These are phyloP conservation scores for Sonneratia alba DNA, from an alignment of 345 rosid genomes.

Conservation along the genomic window DNA sequence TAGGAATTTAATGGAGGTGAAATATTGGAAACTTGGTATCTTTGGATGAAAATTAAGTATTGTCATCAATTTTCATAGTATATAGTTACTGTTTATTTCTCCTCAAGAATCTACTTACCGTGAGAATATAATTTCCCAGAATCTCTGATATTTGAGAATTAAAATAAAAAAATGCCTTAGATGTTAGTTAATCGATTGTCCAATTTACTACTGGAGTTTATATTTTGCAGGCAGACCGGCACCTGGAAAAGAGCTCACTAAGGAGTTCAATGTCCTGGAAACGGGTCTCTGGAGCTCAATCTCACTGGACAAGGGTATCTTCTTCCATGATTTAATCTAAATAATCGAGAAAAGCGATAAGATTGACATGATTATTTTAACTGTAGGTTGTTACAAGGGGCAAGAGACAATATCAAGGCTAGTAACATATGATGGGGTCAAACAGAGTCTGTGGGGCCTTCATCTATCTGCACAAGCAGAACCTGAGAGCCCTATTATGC, in stretches of 20 bases:
- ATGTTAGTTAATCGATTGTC: background rate
- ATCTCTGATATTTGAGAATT: background rate
- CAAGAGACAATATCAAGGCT: conserved; percentile 86
- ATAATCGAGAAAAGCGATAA: conserved; percentile 4
- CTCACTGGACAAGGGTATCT: conserved; percentile 70
- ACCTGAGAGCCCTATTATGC: conserved; percentile 55
- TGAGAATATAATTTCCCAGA: background rate
- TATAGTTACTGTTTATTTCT: background rate
- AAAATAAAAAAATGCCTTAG: background rate
- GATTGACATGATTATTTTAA: conserved; percentile 7
- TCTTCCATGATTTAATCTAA: background rate
- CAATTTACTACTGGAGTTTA: background rate
- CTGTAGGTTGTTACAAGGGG: conserved; percentile 82
- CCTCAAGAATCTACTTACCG: background rate
- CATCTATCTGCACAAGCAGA: conserved; percentile 58
- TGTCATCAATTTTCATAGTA: background rate
- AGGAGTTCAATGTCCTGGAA: conserved; percentile 75
- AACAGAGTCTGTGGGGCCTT: conserved; percentile 76
- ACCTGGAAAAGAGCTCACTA: conserved; percentile 76
- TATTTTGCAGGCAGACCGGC: conserved; percentile 69
- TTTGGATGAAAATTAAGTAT: background rate
- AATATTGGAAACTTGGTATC: background rate
- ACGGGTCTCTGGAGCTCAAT: conserved; percentile 88
- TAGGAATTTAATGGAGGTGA: background rate
- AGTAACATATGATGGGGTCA: conserved; percentile 77